Evolutionary conservation across 176 grass and related monocot genomes (phyloP), one percentile per base, ranked within the genome.

Genomic region (Canna indica): DNA sequence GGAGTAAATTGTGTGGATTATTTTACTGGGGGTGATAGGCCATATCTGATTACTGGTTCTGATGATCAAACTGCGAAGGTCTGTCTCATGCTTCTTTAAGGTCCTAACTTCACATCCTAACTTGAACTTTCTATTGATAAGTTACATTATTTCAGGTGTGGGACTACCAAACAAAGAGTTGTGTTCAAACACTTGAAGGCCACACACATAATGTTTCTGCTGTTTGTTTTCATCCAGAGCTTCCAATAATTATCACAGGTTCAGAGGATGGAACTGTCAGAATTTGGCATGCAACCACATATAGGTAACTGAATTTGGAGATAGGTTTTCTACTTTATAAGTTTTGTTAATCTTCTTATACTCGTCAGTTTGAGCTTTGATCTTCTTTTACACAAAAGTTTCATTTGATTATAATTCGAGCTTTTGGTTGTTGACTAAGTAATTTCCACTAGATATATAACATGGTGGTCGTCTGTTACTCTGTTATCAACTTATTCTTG

Each of bases 1-100:
- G 88, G 88, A 45, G 80, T 91, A 22, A 91, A 91, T 33, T 91
- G 88, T 76, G 84, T 87, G 59, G 88, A 90, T 84, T 90, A 90
- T 70, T 90, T 83, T 74, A 90, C 84, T 47, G 75, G 75, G 59
- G 75, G 75, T 45, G 75, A 77, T 44, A 69, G 75, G 64, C 75
- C 75, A 60, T 77, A 77, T 59, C 57, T 77, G 36, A 77, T 77
- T 31, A 77, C 75, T 41, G 88, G 88, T 73, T 91, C 88, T 65
- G 83, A 91, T 62, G 88, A 91, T 31, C 83, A 86, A 38, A 87
- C 88, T 79, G 88, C 81, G 1, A 91, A 87, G 88, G 80, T 87
- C 35, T 59, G 34, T 34, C n/a, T 28, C 36, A 20, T 59, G 3
- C 4, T 34, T 59, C 7, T 33, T 66, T 39, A 33, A 66, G 63